phyloP scores from a whole-genome alignment of 192 early-diverging fungal species.

The Coemansia erecta region DNA sequence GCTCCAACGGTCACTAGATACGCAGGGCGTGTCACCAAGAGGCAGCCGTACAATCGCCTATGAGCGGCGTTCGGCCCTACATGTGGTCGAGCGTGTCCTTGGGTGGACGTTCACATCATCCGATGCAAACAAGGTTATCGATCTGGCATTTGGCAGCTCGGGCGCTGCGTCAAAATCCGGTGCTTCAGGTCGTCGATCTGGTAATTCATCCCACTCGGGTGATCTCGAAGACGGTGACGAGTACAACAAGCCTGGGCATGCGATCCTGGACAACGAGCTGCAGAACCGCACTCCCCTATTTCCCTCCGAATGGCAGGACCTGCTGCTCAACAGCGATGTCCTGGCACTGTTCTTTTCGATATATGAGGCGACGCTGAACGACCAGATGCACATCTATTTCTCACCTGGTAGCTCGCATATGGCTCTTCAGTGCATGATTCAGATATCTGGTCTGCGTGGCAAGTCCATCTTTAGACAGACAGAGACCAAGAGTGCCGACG shows the following conservation, averaged over 20 bases:
- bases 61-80: constrained; percentile 45
- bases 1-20: constrained; percentile 34
- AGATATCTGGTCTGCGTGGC: constrained; percentile 46
- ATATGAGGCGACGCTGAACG: constrained; percentile 42
- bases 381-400: constrained; percentile 50
- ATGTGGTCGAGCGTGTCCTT: constrained; percentile 40
- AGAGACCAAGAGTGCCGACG: constrained; percentile 17
- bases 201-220: background rate
- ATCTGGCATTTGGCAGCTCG: constrained; percentile 32
- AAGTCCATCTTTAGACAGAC: constrained; percentile 32
- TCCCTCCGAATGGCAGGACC: constrained; percentile 32
- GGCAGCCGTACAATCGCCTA: constrained; percentile 35
- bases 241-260: constrained; percentile 11
- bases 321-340: constrained; percentile 41
- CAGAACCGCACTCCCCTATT: constrained; percentile 43
- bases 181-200: background rate
- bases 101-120: constrained; percentile 40
- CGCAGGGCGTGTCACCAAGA: constrained; percentile 3
- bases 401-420: constrained; percentile 49
- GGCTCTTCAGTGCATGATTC: constrained; percentile 46
- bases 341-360: constrained; percentile 43
- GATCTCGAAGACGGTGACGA: constrained; percentile 16
- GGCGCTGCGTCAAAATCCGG: background rate
- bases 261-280: constrained; percentile 24
- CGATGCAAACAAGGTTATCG: constrained; percentile 21